These are phyloP conservation scores for Coprinellus aureogranulatus DNA, from an alignment of 768 basidiomycete genomes.

Conservation along the genomic window DNA sequence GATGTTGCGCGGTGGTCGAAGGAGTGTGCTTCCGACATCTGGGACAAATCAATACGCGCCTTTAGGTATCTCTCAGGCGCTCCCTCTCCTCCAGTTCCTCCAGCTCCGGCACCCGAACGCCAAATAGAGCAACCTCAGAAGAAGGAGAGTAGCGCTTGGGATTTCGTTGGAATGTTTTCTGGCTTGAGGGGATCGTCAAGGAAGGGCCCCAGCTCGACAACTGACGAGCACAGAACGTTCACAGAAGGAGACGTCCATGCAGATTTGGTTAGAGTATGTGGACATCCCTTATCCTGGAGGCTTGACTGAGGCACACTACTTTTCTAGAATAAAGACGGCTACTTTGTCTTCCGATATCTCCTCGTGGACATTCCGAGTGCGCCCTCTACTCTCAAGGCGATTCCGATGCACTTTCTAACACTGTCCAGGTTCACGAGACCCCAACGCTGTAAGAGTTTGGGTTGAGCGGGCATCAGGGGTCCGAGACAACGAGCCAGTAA, in stretches of 20 bases:
- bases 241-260: conserved; percentile 82
- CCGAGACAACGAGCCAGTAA: conserved; percentile 66
- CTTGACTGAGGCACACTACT: neutral
- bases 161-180: conserved; percentile 66
- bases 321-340: conserved; percentile 67
- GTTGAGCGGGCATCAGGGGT: conserved; percentile 66
- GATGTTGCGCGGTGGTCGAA: conserved; percentile 50
- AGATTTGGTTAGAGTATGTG: conserved; percentile 67
- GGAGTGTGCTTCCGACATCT: conserved; percentile 35
- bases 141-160: conserved; percentile 45
- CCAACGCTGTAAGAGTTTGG: conserved; percentile 64
- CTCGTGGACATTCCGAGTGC: conserved; percentile 77
- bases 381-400: conserved; percentile 28
- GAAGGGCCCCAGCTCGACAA: neutral
- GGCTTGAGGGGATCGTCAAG: conserved; percentile 45
- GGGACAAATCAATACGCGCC: conserved; percentile 52
- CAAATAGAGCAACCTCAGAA: conserved; percentile 25
- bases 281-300: too few relatives aligned
- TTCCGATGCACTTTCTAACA: conserved; percentile 1
- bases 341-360: conserved; percentile 76
- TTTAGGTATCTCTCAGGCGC: conserved; percentile 77
- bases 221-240: conserved; percentile 43
- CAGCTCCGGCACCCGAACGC: conserved; percentile 28
- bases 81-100: conserved; percentile 36
- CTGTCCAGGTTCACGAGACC: conserved; percentile 55